Evolutionary conservation across 306 rosid genomes (phyloP), one percentile per base, ranked within the genome.

Genomic region (Dicorynia guianensis): DNA sequence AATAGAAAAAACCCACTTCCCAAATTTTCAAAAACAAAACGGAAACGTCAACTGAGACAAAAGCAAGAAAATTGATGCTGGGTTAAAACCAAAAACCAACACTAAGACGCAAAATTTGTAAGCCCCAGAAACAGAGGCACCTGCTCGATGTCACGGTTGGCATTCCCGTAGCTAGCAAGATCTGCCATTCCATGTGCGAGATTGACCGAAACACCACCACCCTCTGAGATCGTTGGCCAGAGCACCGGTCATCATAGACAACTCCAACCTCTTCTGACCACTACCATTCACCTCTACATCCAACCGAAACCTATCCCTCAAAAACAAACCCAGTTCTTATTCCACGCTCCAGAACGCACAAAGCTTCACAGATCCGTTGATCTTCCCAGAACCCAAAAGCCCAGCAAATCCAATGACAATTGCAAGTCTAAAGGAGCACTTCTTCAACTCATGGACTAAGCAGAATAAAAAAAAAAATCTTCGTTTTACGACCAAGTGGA

Each of bases 101-200:
- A 57, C 76, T 82, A 76, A 30, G 1, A 30, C 7, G 36, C 34
- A 0, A 62, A 73, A 54, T 44, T 20, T 59, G 25, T 11, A 14
- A 39, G 11, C 25, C 38, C 46, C 44, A 46, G 12, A 59, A 36
- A 30, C 58, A 72, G 14, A 85, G 44, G 74, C 52, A 95, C 98
- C 90, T 90, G 97, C 54, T 90, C 87, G 80, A 92, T 85, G 92
- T 95, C 92, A 85, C 97, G 97, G 93, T 92, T 80, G 88, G 94
- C 97, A 89, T 92, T 92, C 86, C 92, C 88, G 85, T 82, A 84
- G 89, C 83, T 87, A 86, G 83, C 93, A 92, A 90, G 98, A 95
- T 92, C 98, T 89, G 98, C 97, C 97, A 95, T 95, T 95, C 98
- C 93, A 95, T 90, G 97, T 87, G 96, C 84, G 87, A 79, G 86